Conservation (phyloP, 2,329 filamentous ascomycete species). For the Fusarium dimerum region DNA sequence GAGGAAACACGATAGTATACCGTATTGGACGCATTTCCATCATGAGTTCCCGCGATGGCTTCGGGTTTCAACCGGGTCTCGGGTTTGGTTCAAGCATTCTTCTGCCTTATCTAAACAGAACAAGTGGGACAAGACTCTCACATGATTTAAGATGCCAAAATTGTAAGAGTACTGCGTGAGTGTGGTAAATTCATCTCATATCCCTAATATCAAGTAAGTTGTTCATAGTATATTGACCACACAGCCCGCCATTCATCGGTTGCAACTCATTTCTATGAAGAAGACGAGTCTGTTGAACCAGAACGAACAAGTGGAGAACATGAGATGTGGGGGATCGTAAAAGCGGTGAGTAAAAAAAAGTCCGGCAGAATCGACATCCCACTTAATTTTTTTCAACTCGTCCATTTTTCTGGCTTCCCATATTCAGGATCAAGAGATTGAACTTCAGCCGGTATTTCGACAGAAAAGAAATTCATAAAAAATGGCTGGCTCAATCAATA, state of each 20-base stretch:
- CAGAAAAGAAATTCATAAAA: conserved; percentile 31
- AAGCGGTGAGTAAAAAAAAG: conserved; percentile 32
- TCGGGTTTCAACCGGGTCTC: conserved; percentile 16
- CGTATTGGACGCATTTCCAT: conserved; percentile 12
- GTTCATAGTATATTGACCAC: no score
- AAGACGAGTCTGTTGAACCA: no score
- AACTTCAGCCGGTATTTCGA: conserved; percentile 17
- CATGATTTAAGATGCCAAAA: no score
- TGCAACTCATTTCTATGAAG: no score
- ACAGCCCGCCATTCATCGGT: no score
- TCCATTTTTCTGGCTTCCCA: no score
- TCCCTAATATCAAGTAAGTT: no score
- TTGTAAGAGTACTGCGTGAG: no score
- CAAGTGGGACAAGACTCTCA: no score
- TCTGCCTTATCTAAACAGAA: background rate
- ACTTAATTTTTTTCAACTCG: conserved; percentile 38
- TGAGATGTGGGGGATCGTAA: conserved; percentile 4
- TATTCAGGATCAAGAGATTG: conserved; percentile 1
- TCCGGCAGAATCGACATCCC: conserved; percentile 41
- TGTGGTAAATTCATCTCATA: no score
- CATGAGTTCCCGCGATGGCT: conserved; percentile 1
- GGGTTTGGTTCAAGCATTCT: conserved; percentile 11
- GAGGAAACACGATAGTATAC: no score
- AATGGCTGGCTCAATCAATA: conserved; percentile 56
- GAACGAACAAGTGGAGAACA: background rate